These are phyloP conservation scores for Solanum hybrid DNA, from an alignment of 305 asterid species.

Conservation along the genomic window DNA sequence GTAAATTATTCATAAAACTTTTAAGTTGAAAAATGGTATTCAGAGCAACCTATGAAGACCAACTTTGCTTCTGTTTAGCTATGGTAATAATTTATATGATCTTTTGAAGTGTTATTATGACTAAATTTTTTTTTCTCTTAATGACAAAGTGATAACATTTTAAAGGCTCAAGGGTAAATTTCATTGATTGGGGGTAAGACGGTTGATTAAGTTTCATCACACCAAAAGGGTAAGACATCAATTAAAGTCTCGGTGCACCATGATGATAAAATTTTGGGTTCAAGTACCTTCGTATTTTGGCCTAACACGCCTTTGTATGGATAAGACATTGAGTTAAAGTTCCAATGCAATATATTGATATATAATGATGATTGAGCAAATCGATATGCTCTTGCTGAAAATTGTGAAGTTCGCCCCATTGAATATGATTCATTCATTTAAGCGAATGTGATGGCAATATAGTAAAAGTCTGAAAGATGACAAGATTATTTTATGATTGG, in stretches of 20 bases:
- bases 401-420: neutral
- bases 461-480: neutral
- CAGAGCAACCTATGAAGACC: too few relatives aligned
- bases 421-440: too few relatives aligned
- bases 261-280: neutral
- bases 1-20: too few relatives aligned
- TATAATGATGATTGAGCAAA: neutral
- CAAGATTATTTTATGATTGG: neutral
- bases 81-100: neutral
- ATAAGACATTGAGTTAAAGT: neutral
- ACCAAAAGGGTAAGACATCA: neutral
- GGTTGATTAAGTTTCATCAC: neutral
- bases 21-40: too few relatives aligned
- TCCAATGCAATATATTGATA: neutral
- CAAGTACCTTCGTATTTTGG: neutral
- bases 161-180: neutral
- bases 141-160: neutral
- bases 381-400: neutral
- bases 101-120: neutral
- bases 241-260: neutral
- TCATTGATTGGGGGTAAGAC: neutral
- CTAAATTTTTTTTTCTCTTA: neutral
- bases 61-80: too few relatives aligned
- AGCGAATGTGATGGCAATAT: neutral
- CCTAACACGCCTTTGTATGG: neutral